Base-by-base conservation (phyloP, 2,329 filamentous ascomycete genomes). In the Cercospora berteroae region DNA sequence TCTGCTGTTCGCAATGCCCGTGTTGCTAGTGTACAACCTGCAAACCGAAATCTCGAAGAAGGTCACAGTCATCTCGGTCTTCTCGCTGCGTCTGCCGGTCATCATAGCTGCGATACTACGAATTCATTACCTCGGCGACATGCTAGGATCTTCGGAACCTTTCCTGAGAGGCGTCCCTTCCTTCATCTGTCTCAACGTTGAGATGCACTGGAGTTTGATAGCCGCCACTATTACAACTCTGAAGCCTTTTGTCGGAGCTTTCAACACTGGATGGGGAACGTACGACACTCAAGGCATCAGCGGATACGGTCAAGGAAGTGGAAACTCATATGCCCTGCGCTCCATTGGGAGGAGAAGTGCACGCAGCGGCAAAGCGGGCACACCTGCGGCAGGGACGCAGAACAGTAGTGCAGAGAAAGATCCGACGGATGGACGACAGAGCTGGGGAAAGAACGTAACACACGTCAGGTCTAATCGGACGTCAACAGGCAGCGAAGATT, bases 181-280 rank as follows among this genome's bases (percentile, higher is more conserved):
- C 7, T 74, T 72, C 64, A 69, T 72, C 56, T 71, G 71, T 48
- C 63, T 73, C 16, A 74, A 73, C 52, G 55, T 74, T 9, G 71
- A 74, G 50, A 71, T 73, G 65, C 70, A 73, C 63, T 74, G 73
- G 66, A 68, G 68, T 10, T 60, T 74, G 31, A 74, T 74, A 64
- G 66, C 72, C 9, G 68, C 71, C 31, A 73, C 71, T 1, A 71
- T 73, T 18, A 71, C 72, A 2, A 73, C 71, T 0, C 63, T 74
- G 7, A 73, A 73, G 31, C 67, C 69, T n/a, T 74, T 74, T 56
- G 66, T 74, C 16, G 66, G 68, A 25, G 71, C 72, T 12, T 72
- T 73, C 66, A 74, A 74, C 33, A 74, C 72, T 3, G 63, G 69
- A 9, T 73, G 69, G 67, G 72, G 72, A 16, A 72, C 72, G 4